Base-by-base conservation (phyloP, 768 basidiomycete genomes). In the Lactarius trivialis region DNA sequence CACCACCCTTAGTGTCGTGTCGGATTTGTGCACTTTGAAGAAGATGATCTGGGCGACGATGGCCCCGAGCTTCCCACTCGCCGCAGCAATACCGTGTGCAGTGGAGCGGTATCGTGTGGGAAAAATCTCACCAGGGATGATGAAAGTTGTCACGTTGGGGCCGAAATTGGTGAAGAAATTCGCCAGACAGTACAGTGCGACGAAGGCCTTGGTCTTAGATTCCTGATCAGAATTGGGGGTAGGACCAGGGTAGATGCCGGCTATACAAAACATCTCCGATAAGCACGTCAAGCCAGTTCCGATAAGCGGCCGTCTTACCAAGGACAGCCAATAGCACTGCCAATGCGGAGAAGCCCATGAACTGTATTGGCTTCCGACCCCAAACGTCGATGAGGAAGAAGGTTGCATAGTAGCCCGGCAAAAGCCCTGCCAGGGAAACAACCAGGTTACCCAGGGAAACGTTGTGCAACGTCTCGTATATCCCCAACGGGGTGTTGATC, bases 291-390 rank as follows among this genome's bases (percentile, higher is more conserved):
- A 67, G 71, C 6, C 60, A 65, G 48, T 68, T 69, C n/a, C 67
- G 68, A 68, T 26, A 9, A 7, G 14, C n/a, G 17, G 14, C 0
- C 17, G 12, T 73, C 79, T 51, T 71, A 87, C 87, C 87, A 79
- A 92, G 82, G 68, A 82, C 75, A 66, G 85, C 53, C 71, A 91
- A 88, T 32, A 89, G 72, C 51, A 83, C 68, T 33, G 87, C 85
- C 64, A 91, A 81, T 30, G 83, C 33, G 58, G 60, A 73, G 77
- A 92, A 92, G 34, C 90, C 90, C 81, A 89, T 81, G 43, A 88
- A 75, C 70, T 92, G 90, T 55, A 92, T 85, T 54, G 86, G 85
- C 75, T 85, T 91, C 71, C 91, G 84, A 34, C 91, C 91, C 86
- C 88, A 89, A 1, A 68, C 65, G 68, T 93, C 91, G 65, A 93